Evolutionary conservation across 1,284 basidiomycete species (phyloP).

Genomic region (Melampsora abietis-canadensis): DNA sequence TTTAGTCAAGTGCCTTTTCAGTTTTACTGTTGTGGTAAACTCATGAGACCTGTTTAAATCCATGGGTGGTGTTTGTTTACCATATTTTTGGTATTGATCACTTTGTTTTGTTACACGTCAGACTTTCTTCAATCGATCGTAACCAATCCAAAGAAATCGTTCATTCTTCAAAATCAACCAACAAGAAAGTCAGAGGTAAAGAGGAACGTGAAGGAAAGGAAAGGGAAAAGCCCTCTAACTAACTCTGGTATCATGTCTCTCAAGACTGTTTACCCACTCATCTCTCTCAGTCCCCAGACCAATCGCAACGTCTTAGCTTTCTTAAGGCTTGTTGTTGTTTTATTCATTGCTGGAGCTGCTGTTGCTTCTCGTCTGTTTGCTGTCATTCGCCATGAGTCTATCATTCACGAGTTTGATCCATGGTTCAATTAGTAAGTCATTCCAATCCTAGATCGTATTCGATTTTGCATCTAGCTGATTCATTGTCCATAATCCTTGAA

Average conservation of each 20-base stretch:
- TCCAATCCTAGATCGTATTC: constrained; percentile 18
- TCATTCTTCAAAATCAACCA: too few relatives aligned
- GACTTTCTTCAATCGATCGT: too few relatives aligned
- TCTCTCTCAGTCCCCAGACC: constrained; percentile 26
- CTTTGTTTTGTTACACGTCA: too few relatives aligned
- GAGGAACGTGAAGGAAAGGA: too few relatives aligned
- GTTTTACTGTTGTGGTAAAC: too few relatives aligned
- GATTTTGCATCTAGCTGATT: neutral
- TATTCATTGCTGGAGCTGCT: constrained; percentile 64
- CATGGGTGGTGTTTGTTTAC: too few relatives aligned
- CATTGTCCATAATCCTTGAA: neutral
- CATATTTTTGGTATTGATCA: too few relatives aligned
- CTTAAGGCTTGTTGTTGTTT: constrained; percentile 49
- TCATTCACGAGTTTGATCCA: constrained; percentile 98
- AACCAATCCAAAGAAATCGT: too few relatives aligned
- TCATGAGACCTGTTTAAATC: too few relatives aligned
- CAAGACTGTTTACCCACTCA: constrained; percentile 40
- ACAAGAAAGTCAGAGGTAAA: too few relatives aligned
- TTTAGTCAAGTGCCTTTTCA: too few relatives aligned
- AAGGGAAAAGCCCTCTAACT: neutral
- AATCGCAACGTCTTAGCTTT: constrained; percentile 36
- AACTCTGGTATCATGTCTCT: constrained; percentile 34
- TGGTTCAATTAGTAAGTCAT: constrained; percentile 90
- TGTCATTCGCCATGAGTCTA: constrained; percentile 96
- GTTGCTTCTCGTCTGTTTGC: constrained; percentile 94